Evolutionary conservation across 345 rosid species (phyloP).

Genomic region (Hypericum perforatum): DNA sequence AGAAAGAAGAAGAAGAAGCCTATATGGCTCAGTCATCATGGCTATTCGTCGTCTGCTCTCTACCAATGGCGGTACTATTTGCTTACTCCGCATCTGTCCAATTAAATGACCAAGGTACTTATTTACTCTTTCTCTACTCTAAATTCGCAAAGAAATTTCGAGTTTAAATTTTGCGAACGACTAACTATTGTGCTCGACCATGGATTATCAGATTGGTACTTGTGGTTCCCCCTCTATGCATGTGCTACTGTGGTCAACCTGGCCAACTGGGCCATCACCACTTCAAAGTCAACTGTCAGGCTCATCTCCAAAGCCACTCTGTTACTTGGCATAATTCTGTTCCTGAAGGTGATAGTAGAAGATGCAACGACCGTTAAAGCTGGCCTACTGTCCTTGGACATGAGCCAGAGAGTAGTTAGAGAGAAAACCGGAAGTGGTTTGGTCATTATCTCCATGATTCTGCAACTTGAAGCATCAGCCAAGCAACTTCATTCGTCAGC

Average conservation of each 20-base stretch:
- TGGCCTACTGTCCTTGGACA: constrained; percentile 52
- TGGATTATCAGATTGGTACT: constrained; percentile 54
- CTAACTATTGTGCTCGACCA: background rate
- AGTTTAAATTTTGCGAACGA: background rate
- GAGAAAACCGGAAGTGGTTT: constrained; percentile 78
- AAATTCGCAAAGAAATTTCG: background rate
- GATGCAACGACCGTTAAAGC: constrained; percentile 20
- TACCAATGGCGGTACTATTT: constrained; percentile 58
- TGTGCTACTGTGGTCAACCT: constrained; percentile 48
- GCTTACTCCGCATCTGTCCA: constrained; percentile 79
- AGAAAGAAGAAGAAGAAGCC: background rate
- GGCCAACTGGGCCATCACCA: constrained; percentile 17
- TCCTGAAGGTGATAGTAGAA: constrained; percentile 46
- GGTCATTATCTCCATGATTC: constrained; percentile 52
- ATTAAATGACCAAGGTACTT: constrained; percentile 62
- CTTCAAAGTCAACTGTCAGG: constrained; percentile 13
- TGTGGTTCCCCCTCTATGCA: constrained; percentile 73
- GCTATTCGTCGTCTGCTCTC: constrained; percentile 22
- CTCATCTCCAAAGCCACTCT: constrained; percentile 24
- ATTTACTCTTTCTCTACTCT: background rate
- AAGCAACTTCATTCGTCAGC: no score
- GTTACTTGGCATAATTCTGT: constrained; percentile 35
- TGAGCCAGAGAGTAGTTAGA: constrained; percentile 55
- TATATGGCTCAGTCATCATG: constrained; percentile 8
- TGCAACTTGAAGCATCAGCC: constrained; percentile 30